phyloP scores from a whole-genome alignment of 768 basidiomycete species.

The Russula olivacea region DNA sequence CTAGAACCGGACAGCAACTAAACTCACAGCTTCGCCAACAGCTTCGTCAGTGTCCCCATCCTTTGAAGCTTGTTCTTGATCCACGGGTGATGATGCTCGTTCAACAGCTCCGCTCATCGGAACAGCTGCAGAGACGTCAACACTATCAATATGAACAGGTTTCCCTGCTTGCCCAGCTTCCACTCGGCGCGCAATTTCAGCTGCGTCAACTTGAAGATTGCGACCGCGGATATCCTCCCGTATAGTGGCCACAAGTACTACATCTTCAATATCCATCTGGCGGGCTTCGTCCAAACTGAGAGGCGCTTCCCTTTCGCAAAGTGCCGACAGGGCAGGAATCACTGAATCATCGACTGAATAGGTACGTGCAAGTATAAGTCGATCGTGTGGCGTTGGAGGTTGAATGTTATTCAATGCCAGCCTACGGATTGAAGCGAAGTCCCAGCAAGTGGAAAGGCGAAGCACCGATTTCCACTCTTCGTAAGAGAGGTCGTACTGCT shows the following conservation, averaged over 20 bases:
- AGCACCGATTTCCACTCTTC: slow-evolving; percentile 30
- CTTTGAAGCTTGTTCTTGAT: background rate
- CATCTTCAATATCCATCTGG: slow-evolving; percentile 5
- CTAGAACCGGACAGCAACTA: background rate
- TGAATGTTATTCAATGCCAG: background rate
- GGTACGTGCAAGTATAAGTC: slow-evolving; percentile 8
- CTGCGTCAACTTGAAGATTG: background rate
- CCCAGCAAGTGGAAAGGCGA: slow-evolving; percentile 30
- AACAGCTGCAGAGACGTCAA: background rate
- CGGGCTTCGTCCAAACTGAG: slow-evolving; percentile 5
- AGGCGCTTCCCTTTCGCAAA: slow-evolving; percentile 8
- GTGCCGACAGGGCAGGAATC: slow-evolving; percentile 5
- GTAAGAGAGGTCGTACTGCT: slow-evolving; percentile 8
- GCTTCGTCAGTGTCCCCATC: background rate
- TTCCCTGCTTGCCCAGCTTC: background rate
- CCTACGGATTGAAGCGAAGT: slow-evolving; percentile 28
- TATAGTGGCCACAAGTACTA: slow-evolving; percentile 7
- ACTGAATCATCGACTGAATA: slow-evolving; percentile 12
- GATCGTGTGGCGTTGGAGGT: slow-evolving; percentile 8
- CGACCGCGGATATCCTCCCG: background rate
- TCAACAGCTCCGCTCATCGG: background rate
- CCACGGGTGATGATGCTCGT: background rate
- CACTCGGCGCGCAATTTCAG: background rate
- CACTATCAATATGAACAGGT: no score
- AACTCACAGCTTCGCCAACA: background rate